phyloP scores from a whole-genome alignment of 495 filamentous ascomycete species.

The Neurospora tetrasperma region DNA sequence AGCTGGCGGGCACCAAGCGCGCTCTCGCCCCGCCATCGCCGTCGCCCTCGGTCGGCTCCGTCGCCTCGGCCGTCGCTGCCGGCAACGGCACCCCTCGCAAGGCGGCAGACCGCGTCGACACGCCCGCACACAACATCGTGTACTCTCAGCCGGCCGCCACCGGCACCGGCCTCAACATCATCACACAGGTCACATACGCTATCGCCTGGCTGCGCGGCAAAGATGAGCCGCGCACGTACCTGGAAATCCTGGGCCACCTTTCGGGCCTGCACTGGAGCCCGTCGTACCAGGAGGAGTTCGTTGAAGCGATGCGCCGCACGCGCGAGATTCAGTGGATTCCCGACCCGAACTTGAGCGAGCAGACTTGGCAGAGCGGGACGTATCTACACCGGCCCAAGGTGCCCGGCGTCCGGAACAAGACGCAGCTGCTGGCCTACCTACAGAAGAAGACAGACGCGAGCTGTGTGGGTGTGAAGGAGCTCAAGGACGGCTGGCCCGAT shows the following conservation, averaged over 20 bases:
- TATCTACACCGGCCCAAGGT: conserved; percentile 69
- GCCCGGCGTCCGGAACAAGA: conserved; percentile 63
- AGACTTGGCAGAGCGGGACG: conserved; percentile 48
- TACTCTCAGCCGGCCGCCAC: conserved; percentile 73
- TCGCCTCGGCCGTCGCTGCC: conserved; percentile 36
- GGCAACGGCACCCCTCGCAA: conserved; percentile 38
- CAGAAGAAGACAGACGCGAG: conserved; percentile 71
- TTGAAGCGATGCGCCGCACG: conserved; percentile 45
- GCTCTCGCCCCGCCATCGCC: conserved; percentile 27
- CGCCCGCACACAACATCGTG: conserved; percentile 39
- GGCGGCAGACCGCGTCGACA: conserved; percentile 27
- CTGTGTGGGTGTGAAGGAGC: conserved; percentile 71
- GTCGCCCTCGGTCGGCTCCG: conserved; percentile 35
- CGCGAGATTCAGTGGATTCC: conserved; percentile 62
- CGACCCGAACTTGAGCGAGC: conserved; percentile 43
- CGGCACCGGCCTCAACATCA: conserved; percentile 65
- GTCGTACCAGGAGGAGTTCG: conserved; percentile 30
- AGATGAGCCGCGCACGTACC: conserved; percentile 55
- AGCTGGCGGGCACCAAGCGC: conserved; percentile 37
- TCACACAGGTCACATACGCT: conserved; percentile 75
- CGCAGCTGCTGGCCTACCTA: conserved; percentile 67
- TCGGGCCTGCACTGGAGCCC: conserved; percentile 46
- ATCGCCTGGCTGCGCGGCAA: conserved; percentile 77
- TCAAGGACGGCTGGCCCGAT: conserved; percentile 90
- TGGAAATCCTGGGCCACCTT: conserved; percentile 68